A percentile compares a stretch with the other conserved stretches of the same genome.
phyloP scores from a whole-genome alignment of 257 asterid species.

The Lycium ferocissimum region DNA sequence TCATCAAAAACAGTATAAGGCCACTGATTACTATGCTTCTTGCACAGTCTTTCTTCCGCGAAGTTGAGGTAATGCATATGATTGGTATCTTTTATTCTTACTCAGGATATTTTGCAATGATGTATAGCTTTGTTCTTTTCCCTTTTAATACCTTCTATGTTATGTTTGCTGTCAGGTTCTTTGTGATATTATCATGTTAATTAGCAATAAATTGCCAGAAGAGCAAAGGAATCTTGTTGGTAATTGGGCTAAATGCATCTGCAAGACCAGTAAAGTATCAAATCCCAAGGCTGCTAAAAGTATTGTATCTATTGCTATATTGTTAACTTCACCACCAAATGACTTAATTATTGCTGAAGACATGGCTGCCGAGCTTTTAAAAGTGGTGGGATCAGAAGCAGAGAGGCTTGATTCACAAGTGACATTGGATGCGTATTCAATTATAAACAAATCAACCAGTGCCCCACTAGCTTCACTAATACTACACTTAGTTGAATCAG shows the following conservation, averaged over 20 bases:
- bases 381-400: conserved; percentile 64
- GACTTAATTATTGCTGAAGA: conserved; percentile 63
- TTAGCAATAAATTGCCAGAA: conserved; percentile 60
- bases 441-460: conserved; percentile 65
- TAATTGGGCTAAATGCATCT: conserved; percentile 55
- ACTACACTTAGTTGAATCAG: conserved; percentile 65
- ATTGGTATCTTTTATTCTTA: conserved; percentile 17
- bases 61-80: conserved; percentile 68
- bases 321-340: conserved; percentile 63
- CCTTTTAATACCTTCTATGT: background rate
- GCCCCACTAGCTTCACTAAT: conserved; percentile 65
- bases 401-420: conserved; percentile 49
- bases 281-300: conserved; percentile 70
- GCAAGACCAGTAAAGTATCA: conserved; percentile 54
- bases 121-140: background rate
- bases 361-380: conserved; percentile 67
- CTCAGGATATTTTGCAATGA: background rate
- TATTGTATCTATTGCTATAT: conserved; percentile 57
- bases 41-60: conserved; percentile 60
- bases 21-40: conserved; percentile 63
- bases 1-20: conserved; percentile 58
- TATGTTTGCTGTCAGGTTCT: conserved; percentile 35
- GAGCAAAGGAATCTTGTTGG: conserved; percentile 66
- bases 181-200: conserved; percentile 63
- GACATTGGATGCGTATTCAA: conserved; percentile 56